Conservation (phyloP, 257 asterid genomes). For the Ligustrum vulgare region DNA sequence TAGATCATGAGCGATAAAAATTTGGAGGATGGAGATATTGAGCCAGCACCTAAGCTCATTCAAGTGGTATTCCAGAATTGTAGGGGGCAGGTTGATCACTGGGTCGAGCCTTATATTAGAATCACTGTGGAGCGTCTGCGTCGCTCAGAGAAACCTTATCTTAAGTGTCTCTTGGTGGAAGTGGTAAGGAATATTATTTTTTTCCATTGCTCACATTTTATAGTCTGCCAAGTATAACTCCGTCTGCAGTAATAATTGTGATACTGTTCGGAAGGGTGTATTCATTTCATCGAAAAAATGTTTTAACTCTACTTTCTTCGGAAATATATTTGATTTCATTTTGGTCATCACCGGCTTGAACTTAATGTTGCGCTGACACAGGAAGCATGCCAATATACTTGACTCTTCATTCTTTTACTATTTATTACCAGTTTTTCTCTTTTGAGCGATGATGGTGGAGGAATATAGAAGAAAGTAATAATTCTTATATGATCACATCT, state of each 20-base stretch:
- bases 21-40: slow-evolving; percentile 94
- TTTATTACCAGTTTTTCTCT: background rate
- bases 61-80: slow-evolving; percentile 92
- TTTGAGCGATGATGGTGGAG: background rate
- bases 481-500: background rate
- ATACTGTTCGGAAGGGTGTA: background rate
- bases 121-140: slow-evolving; percentile 77
- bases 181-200: slow-evolving; percentile 60
- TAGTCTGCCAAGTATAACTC: background rate
- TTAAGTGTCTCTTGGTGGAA: slow-evolving; percentile 85
- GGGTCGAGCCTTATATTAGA: slow-evolving; percentile 93
- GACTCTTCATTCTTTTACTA: background rate
- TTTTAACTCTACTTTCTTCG: background rate
- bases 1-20: slow-evolving; percentile 89
- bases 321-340: slow-evolving; percentile 4
- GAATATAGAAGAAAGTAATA: background rate
- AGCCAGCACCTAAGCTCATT: slow-evolving; percentile 96
- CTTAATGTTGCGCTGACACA: background rate
- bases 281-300: background rate
- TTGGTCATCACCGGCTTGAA: slow-evolving; percentile 1
- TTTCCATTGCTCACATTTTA: background rate
- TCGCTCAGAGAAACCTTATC: slow-evolving; percentile 65
- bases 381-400: background rate
- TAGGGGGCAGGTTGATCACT: slow-evolving; percentile 91
- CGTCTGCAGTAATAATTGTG: background rate